Conservation (phyloP, 768 basidiomycete species). For the Termitomyces heimii region DNA sequence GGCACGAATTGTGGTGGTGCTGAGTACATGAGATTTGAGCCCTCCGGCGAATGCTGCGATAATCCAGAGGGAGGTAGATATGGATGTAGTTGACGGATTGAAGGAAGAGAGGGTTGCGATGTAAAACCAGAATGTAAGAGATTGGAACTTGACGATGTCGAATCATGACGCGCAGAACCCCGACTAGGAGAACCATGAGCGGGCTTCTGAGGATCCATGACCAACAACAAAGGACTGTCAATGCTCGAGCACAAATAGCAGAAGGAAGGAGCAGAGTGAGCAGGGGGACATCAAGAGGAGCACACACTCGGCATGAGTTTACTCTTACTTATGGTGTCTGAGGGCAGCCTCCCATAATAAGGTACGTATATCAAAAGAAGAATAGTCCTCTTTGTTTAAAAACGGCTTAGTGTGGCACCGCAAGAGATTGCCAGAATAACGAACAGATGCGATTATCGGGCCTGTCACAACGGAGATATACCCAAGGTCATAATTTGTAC, state of each 20-base stretch:
- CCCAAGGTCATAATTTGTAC: slow-evolving; percentile 10
- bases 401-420: slow-evolving; percentile 21
- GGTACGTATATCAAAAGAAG: slow-evolving; percentile 31
- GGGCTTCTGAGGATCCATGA: slow-evolving; percentile 13
- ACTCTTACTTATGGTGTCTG: slow-evolving; percentile 26
- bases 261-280: slow-evolving; percentile 2
- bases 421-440: slow-evolving; percentile 34
- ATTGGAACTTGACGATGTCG: slow-evolving; percentile 18
- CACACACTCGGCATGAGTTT: slow-evolving; percentile 6
- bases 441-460: slow-evolving; percentile 24
- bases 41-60: slow-evolving; percentile 19
- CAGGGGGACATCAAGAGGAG: slow-evolving; percentile 12
- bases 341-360: slow-evolving; percentile 21
- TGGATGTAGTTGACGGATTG: slow-evolving; percentile 65
- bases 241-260: slow-evolving; percentile 3
- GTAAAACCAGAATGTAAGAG: slow-evolving; percentile 15
- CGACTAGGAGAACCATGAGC: slow-evolving; percentile 14
- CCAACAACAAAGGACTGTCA: background rate
- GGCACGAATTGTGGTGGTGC: slow-evolving; percentile 20
- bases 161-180: slow-evolving; percentile 15
- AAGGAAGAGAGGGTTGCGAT: slow-evolving; percentile 43
- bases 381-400: slow-evolving; percentile 16
- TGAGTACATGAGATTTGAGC: slow-evolving; percentile 15
- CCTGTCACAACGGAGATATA: slow-evolving; percentile 21
- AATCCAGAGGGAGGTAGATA: slow-evolving; percentile 53